phyloP scores from a whole-genome alignment of 371 early-diverging fungal genomes.

The Mycotypha africana region DNA sequence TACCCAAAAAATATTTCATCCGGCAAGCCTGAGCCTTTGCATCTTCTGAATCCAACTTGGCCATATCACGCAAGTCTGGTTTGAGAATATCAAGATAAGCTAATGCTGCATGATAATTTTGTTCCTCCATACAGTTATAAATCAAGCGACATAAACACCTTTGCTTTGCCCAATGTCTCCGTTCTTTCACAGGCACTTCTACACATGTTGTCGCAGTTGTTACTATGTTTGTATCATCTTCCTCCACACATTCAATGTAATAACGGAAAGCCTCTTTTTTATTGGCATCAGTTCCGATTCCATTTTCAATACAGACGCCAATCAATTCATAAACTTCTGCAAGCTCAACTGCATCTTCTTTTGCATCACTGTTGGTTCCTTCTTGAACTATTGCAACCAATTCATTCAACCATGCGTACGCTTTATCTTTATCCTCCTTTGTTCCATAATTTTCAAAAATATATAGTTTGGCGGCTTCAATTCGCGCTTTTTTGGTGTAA shows the following conservation, averaged over 20 bases:
- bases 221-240: neutral
- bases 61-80: conserved; percentile 13
- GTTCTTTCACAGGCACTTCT: neutral
- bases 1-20: conserved; percentile 29
- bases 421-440: neutral
- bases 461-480: conserved; percentile 1
- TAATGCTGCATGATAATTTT: conserved; percentile 11
- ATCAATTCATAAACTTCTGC: conserved; percentile 1
- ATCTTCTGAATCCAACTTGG: conserved; percentile 18
- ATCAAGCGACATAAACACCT: conserved; percentile 24
- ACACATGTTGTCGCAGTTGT: too few species aligned
- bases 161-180: conserved; percentile 22
- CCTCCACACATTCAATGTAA: neutral
- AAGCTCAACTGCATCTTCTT: neutral
- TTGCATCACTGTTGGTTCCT: neutral
- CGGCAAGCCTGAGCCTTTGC: conserved; percentile 24
- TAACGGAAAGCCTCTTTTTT: conserved; percentile 5
- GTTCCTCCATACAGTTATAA: conserved; percentile 11
- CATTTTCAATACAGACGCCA: conserved; percentile 25
- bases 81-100: conserved; percentile 1
- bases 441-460: conserved; percentile 2
- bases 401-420: neutral
- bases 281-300: conserved; percentile 23
- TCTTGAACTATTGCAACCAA: neutral
- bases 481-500: conserved; percentile 8